Percentiles rank a stretch among this genome's conserved stretches.
These are phyloP conservation scores for Babesia bigemina DNA, from an alignment of 169 alveolate species.

Conservation along the genomic window DNA sequence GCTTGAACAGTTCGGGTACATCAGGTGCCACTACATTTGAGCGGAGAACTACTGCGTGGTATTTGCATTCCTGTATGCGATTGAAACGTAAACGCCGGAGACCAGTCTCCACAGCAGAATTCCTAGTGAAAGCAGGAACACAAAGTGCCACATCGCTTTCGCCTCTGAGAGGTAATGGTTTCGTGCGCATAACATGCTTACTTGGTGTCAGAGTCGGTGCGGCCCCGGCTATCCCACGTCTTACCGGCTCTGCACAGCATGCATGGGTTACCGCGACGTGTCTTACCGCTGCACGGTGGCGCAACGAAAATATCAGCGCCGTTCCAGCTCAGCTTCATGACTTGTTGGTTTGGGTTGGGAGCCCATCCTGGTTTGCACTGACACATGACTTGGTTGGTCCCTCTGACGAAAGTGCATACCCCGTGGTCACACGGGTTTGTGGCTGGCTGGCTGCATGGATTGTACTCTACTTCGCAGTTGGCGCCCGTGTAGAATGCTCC, in stretches of 20 bases:
- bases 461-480: conserved; percentile 79
- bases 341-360: conserved; percentile 57
- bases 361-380: conserved; percentile 81
- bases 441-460: conserved; percentile 73
- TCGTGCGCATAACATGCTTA: background rate
- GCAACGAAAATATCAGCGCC: conserved; percentile 70
- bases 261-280: background rate
- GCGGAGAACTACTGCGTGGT: no score
- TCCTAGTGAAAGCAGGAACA: conserved; percentile 31
- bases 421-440: conserved; percentile 79
- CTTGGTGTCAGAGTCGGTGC: conserved; percentile 66
- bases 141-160: conserved; percentile 45
- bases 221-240: conserved; percentile 62
- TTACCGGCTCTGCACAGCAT: conserved; percentile 25
- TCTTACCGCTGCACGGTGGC: conserved; percentile 72
- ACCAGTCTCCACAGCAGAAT: conserved; percentile 47
- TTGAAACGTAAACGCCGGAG: conserved; percentile 10
- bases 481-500: conserved; percentile 77
- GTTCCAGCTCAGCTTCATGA: conserved; percentile 72
- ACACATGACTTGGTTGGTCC: conserved; percentile 75
- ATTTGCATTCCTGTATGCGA: no score
- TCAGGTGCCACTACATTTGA: no score
- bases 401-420: conserved; percentile 69
- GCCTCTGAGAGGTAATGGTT: conserved; percentile 21
- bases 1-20: no score